phyloP scores from a whole-genome alignment of 805 yeast species.

The Spathaspora sp. region DNA sequence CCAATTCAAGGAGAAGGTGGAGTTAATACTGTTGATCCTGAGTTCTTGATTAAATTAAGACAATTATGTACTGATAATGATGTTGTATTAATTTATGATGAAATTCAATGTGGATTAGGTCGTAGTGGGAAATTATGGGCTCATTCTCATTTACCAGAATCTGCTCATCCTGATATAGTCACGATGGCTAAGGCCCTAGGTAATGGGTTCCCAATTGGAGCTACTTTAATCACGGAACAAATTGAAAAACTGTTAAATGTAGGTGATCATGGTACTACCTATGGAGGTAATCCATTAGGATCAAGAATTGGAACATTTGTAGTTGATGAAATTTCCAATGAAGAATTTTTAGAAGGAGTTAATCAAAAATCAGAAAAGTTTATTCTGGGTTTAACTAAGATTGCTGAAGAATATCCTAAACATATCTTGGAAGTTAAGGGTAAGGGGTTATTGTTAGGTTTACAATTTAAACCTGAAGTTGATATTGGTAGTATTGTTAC shows the following conservation, averaged over 20 bases:
- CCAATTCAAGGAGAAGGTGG: constrained; percentile 99
- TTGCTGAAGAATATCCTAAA: constrained; percentile 56
- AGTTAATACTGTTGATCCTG: constrained; percentile 60
- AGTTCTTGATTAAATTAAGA: constrained; percentile 64
- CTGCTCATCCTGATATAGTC: constrained; percentile 90
- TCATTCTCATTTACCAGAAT: constrained; percentile 66
- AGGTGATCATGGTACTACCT: constrained; percentile 98
- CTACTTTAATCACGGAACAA: constrained; percentile 79
- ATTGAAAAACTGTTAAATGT: constrained; percentile 71
- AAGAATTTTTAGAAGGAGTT: constrained; percentile 59
- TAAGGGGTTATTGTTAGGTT: constrained; percentile 81
- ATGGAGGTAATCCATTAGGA: constrained; percentile 95
- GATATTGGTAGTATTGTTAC: constrained; percentile 64
- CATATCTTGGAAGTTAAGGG: constrained; percentile 75
- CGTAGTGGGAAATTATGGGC: constrained; percentile 95
- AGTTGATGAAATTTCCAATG: constrained; percentile 59
- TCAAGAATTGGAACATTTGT: constrained; percentile 79
- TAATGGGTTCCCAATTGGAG: constrained; percentile 95
- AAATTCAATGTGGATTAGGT: constrained; percentile 95
- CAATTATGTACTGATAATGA: constrained; percentile 63
- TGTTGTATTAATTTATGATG: constrained; percentile 84
- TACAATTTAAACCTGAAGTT: constrained; percentile 55
- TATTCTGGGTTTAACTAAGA: constrained; percentile 42
- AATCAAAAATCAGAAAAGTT: constrained; percentile 57
- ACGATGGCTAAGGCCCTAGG: constrained; percentile 97